A percentile compares a stretch with the other conserved stretches of the same genome.
These are phyloP conservation scores for Reticulascus tulasneorum DNA, from an alignment of 2,329 filamentous ascomycete species.

Conservation along the genomic window DNA sequence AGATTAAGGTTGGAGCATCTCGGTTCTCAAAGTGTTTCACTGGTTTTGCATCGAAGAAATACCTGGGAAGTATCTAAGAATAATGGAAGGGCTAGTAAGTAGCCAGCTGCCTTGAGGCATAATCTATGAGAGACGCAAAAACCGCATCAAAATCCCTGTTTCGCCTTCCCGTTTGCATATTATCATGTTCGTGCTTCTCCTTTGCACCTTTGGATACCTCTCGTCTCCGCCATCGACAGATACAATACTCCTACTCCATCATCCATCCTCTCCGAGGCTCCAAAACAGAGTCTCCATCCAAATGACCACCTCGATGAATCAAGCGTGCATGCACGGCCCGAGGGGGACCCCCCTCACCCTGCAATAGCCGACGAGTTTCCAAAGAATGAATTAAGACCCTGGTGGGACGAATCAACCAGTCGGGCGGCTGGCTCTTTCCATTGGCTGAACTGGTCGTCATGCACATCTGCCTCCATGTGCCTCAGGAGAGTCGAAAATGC, in stretches of 20 bases:
- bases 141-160: too few relatives aligned
- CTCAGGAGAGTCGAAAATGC: conserved; percentile 27
- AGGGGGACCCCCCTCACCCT: neutral
- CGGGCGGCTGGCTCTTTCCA: conserved; percentile 5
- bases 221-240: conserved; percentile 3
- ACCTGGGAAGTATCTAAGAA: conserved; percentile 12
- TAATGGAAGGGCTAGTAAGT: conserved; percentile 9
- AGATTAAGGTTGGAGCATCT: too few relatives aligned
- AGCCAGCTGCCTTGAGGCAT: conserved; percentile 2
- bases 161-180: too few relatives aligned
- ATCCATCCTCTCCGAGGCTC: too few relatives aligned
- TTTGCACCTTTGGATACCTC: conserved; percentile 3
- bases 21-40: too few relatives aligned
- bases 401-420: conserved; percentile 4
- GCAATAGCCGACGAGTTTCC: conserved; percentile 2
- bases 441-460: neutral
- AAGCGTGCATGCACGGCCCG: conserved; percentile 1
- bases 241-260: too few relatives aligned
- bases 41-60: too few relatives aligned
- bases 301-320: conserved; percentile 8
- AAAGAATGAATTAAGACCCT: conserved; percentile 6
- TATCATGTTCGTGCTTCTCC: conserved; percentile 7
- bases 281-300: conserved; percentile 14
- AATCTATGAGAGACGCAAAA: conserved; percentile 8
- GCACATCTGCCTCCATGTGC: conserved; percentile 6